phyloP scores from a whole-genome alignment of 257 asterid genomes.

The Solanum pennellii region DNA sequence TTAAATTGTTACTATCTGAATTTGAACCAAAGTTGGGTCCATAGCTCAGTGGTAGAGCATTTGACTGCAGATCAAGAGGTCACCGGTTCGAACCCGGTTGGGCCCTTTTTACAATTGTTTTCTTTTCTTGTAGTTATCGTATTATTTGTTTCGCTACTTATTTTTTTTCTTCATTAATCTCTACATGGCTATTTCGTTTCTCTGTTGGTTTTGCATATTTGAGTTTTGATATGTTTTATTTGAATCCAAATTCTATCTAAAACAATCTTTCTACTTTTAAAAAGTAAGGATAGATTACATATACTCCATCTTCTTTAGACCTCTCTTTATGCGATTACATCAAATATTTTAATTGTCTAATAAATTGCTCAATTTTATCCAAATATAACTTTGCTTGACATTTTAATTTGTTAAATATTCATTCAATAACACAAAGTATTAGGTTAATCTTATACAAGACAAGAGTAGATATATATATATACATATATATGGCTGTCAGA shows the following conservation, averaged over 20 bases:
- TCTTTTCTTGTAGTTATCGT: background rate
- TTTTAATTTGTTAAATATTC: background rate
- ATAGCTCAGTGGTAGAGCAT: conserved; percentile 97
- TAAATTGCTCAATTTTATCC: background rate
- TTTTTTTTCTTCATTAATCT: too few species aligned
- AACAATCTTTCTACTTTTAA: too few species aligned
- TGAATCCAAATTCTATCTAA: too few species aligned
- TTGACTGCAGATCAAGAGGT: conserved; percentile 48
- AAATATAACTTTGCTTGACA: background rate
- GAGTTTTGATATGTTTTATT: too few species aligned
- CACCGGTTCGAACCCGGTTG: conserved; percentile 33
- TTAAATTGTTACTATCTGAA: too few species aligned
- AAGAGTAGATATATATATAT: background rate
- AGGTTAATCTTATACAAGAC: background rate
- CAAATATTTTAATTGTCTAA: too few species aligned
- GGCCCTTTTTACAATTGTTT: conserved; percentile 8
- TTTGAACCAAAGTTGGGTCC: background rate
- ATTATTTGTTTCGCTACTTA: too few species aligned
- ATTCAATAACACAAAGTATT: background rate
- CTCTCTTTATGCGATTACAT: too few species aligned
- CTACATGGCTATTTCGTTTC: background rate
- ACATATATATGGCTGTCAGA: background rate
- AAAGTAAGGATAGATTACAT: too few species aligned
- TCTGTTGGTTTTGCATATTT: too few species aligned
- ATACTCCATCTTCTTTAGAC: background rate